Conservation (phyloP, 2,329 filamentous ascomycete species). For the Xylariaceae sp. region DNA sequence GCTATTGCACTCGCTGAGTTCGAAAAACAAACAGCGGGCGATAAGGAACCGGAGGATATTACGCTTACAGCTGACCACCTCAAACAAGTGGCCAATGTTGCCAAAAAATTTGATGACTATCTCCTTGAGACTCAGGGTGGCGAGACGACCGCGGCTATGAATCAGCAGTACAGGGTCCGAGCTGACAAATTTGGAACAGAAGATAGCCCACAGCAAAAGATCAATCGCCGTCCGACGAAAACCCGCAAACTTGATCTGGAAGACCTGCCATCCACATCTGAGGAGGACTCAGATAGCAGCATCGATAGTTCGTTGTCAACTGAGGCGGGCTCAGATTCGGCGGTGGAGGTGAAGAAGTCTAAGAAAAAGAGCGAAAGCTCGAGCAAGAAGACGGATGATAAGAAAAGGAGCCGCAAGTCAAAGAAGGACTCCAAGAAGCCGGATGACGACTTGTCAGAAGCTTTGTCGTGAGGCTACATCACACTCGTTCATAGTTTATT, state of each 20-base stretch:
- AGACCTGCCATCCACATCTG: constrained; percentile 1
- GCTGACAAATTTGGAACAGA: not conserved
- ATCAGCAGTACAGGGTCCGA: not conserved
- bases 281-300: not conserved
- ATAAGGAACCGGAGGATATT: not conserved
- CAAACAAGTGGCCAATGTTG: not conserved
- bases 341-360: not conserved
- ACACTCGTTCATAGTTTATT: too few species aligned
- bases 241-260: not conserved
- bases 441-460: not conserved
- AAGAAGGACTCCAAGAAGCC: constrained; percentile 17
- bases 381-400: constrained; percentile 4
- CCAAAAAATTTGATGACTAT: constrained; percentile 10
- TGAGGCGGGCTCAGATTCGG: not conserved
- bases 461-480: too few species aligned
- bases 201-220: not conserved
- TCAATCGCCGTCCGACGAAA: not conserved
- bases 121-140: not conserved
- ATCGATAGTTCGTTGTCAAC: not conserved
- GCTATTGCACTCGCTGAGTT: constrained; percentile 13
- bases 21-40: not conserved
- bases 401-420: constrained; percentile 12
- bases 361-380: not conserved
- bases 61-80: constrained; percentile 3
- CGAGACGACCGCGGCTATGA: not conserved